These are phyloP conservation scores for Penicillium riverlandense DNA, from an alignment of 495 filamentous ascomycete species.

Conservation along the genomic window DNA sequence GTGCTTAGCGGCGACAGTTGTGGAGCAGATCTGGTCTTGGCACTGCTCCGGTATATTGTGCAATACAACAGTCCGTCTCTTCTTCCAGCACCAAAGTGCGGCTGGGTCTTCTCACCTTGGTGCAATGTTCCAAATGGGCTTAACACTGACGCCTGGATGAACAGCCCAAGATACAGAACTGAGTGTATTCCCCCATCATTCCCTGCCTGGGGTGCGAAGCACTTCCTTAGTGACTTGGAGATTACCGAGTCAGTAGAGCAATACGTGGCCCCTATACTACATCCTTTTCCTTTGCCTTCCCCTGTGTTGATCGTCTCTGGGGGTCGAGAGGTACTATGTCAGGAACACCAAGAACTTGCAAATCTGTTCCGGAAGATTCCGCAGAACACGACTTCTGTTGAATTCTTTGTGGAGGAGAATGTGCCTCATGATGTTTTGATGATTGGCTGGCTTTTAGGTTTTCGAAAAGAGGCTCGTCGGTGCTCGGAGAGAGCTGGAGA, in stretches of 20 bases:
- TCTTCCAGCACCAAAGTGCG: constrained; percentile 15
- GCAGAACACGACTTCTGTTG: constrained; percentile 15
- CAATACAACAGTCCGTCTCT: constrained; percentile 1
- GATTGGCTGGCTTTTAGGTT: constrained; percentile 23
- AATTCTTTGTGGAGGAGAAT: constrained; percentile 21
- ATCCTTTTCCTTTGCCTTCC: constrained; percentile 27
- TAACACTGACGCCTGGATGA: constrained; percentile 4
- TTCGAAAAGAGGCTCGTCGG: constrained; percentile 17
- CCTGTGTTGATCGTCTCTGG: constrained; percentile 32
- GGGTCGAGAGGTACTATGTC: constrained; percentile 30
- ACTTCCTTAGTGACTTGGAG: constrained; percentile 15
- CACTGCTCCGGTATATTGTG: constrained; percentile 26
- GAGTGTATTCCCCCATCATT: constrained; percentile 29
- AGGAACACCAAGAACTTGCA: constrained; percentile 23
- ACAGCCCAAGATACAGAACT: constrained; percentile 22
- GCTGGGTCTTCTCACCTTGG: constrained; percentile 35
- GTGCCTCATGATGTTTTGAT: constrained; percentile 34
- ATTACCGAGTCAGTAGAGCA: constrained; percentile 10
- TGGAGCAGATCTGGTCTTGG: constrained; percentile 32
- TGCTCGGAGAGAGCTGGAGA: constrained; percentile 25
- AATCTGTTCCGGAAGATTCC: constrained; percentile 14
- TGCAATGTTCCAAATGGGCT: constrained; percentile 13
- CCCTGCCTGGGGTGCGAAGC: constrained; percentile 24
- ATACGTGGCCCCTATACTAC: constrained; percentile 23
- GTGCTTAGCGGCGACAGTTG: constrained; percentile 39